phyloP scores from a whole-genome alignment of 2,329 filamentous ascomycete genomes.

The Pestalotiopsis sp. region DNA sequence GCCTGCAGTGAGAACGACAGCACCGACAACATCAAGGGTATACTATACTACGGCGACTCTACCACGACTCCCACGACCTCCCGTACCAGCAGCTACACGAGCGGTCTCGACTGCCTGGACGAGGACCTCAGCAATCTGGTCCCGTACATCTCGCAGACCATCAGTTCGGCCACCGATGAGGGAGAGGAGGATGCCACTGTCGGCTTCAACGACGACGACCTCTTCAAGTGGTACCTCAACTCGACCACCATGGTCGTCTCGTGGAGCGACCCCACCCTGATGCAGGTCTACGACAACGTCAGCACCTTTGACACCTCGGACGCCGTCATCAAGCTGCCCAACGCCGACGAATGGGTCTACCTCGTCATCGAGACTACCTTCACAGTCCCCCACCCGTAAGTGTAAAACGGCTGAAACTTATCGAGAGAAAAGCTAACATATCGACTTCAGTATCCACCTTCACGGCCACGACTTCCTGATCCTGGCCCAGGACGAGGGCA shows the following conservation, averaged over 20 bases:
- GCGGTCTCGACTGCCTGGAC: constrained; percentile 19
- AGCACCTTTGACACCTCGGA: constrained; percentile 27
- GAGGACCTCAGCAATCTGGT: constrained; percentile 36
- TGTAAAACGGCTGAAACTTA: no score
- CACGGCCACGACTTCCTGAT: constrained; percentile 49
- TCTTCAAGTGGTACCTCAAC: constrained; percentile 55
- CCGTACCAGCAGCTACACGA: background rate
- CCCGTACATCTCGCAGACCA: constrained; percentile 31
- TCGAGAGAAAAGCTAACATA: no score
- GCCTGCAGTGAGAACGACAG: constrained; percentile 35
- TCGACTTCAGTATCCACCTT: background rate
- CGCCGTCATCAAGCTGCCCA: constrained; percentile 33
- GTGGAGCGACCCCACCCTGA: constrained; percentile 49
- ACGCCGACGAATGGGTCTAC: constrained; percentile 35
- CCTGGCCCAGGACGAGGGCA: constrained; percentile 33
- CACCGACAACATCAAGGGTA: constrained; percentile 13
- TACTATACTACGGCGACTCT: constrained; percentile 41
- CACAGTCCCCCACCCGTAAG: constrained; percentile 11
- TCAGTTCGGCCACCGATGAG: constrained; percentile 28
- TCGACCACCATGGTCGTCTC: constrained; percentile 48
- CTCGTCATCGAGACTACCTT: constrained; percentile 32
- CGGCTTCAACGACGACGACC: constrained; percentile 13
- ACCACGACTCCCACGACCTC: constrained; percentile 20
- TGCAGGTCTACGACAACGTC: constrained; percentile 29
- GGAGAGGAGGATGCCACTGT: constrained; percentile 15